Evolutionary conservation across 2,329 filamentous ascomycete genomes (phyloP).

Genomic region (Ramularia endophylla): DNA sequence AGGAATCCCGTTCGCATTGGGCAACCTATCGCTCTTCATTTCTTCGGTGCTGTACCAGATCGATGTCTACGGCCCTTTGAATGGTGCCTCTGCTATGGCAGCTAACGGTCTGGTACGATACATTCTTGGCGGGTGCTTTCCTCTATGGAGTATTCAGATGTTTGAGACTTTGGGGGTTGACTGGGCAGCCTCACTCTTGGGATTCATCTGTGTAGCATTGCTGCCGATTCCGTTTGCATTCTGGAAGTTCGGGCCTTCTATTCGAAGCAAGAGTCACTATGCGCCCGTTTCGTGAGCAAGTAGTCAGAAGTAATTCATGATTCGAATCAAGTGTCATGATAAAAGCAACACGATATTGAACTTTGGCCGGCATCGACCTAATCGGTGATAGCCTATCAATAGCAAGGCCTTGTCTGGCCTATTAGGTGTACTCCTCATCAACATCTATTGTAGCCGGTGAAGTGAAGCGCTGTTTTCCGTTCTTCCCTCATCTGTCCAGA

Average conservation of each 20-base stretch:
- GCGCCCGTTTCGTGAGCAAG: slow-evolving; percentile 1
- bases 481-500: too few relatives aligned
- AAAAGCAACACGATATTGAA: too few relatives aligned
- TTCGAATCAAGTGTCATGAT: too few relatives aligned
- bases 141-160: slow-evolving; percentile 13
- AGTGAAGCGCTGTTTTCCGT: too few relatives aligned
- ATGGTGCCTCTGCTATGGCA: slow-evolving; percentile 53
- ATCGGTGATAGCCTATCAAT: too few relatives aligned
- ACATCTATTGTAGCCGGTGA: too few relatives aligned
- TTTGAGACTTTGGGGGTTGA: slow-evolving; percentile 35
- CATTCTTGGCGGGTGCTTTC: slow-evolving; percentile 12
- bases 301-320: too few relatives aligned
- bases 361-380: too few relatives aligned
- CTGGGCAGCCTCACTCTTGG: slow-evolving; percentile 41
- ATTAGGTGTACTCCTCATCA: too few relatives aligned
- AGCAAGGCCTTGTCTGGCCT: too few relatives aligned
- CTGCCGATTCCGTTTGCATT: slow-evolving; percentile 35
- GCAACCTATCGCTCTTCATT: slow-evolving; percentile 31
- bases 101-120: slow-evolving; percentile 48
- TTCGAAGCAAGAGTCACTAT: slow-evolving; percentile 19
- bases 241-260: slow-evolving; percentile 26
- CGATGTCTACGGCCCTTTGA: slow-evolving; percentile 49
- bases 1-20: slow-evolving; percentile 28
- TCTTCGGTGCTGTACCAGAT: slow-evolving; percentile 40
- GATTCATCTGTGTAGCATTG: slow-evolving; percentile 35